These are phyloP conservation scores for Penicillium sp. DNA, from an alignment of 2,329 filamentous ascomycete species.

Conservation along the genomic window DNA sequence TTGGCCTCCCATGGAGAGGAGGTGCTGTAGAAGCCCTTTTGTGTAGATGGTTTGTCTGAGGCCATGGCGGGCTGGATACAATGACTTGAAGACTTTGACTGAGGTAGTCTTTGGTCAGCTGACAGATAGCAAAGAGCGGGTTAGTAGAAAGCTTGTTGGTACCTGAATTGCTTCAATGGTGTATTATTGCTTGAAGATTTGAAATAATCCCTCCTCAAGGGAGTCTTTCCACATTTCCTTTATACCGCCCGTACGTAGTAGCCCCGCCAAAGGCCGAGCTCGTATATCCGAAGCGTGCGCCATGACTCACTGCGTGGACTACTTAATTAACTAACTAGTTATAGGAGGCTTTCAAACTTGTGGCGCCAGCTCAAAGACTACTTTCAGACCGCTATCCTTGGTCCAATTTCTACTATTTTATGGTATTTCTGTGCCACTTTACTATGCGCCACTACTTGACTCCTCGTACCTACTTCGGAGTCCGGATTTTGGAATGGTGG, in stretches of 20 bases:
- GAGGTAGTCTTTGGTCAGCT: background rate
- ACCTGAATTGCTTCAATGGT: background rate
- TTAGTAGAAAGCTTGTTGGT: background rate
- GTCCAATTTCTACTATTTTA: background rate
- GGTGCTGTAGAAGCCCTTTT: constrained; percentile 35
- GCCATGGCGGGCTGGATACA: background rate
- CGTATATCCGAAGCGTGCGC: background rate
- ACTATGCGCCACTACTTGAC: background rate
- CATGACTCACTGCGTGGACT: background rate
- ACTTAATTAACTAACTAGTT: too few species aligned
- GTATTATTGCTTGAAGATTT: background rate
- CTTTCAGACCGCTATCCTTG: background rate
- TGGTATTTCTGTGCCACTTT: background rate
- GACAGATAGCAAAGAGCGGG: background rate
- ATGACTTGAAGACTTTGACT: background rate
- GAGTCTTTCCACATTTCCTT: background rate
- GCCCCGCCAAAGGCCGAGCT: background rate
- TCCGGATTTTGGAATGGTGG: background rate
- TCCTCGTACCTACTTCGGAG: background rate
- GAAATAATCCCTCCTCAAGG: background rate
- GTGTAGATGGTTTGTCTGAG: background rate
- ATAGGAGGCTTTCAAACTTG: background rate
- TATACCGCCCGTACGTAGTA: background rate
- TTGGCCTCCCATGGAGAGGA: constrained; percentile 39
- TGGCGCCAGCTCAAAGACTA: background rate